Percentiles rank a stretch among this genome's conserved stretches.
Conservation (phyloP, 768 basidiomycete species). For the Tremella mesenterica region DNA sequence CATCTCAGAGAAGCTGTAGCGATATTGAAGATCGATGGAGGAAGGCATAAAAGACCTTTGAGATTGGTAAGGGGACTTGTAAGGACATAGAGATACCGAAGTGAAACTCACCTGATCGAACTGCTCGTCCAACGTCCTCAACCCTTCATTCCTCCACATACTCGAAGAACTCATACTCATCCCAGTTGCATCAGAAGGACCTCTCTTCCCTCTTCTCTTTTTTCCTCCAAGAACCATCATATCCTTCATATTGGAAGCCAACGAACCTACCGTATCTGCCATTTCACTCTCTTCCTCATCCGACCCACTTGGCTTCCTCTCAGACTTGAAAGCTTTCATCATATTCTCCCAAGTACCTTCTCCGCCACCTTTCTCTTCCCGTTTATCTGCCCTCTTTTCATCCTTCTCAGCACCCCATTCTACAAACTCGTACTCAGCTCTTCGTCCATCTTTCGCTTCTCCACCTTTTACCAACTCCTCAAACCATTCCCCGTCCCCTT, state of each 20-base stretch:
- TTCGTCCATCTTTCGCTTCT: slow-evolving; percentile 33
- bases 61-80: not conserved
- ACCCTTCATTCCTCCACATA: slow-evolving; percentile 82
- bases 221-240: slow-evolving; percentile 74
- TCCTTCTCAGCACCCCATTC: slow-evolving; percentile 37
- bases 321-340: slow-evolving; percentile 63
- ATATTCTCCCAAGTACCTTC: slow-evolving; percentile 63
- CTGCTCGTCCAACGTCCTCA: slow-evolving; percentile 79
- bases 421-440: slow-evolving; percentile 33
- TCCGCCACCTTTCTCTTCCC: slow-evolving; percentile 39
- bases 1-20: no score
- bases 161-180: slow-evolving; percentile 97
- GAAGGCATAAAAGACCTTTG: no score
- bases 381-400: slow-evolving; percentile 39
- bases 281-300: slow-evolving; percentile 48
- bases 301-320: slow-evolving; percentile 25
- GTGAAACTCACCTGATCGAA: slow-evolving; percentile 70
- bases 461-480: slow-evolving; percentile 34
- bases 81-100: not conserved
- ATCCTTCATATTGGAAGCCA: slow-evolving; percentile 50
- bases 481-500: slow-evolving; percentile 43
- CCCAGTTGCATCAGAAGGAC: slow-evolving; percentile 75
- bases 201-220: slow-evolving; percentile 55
- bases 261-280: slow-evolving; percentile 65
- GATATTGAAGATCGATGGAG: no score